phyloP scores from a whole-genome alignment of 1,284 basidiomycete species.

The Waitea zeae region DNA sequence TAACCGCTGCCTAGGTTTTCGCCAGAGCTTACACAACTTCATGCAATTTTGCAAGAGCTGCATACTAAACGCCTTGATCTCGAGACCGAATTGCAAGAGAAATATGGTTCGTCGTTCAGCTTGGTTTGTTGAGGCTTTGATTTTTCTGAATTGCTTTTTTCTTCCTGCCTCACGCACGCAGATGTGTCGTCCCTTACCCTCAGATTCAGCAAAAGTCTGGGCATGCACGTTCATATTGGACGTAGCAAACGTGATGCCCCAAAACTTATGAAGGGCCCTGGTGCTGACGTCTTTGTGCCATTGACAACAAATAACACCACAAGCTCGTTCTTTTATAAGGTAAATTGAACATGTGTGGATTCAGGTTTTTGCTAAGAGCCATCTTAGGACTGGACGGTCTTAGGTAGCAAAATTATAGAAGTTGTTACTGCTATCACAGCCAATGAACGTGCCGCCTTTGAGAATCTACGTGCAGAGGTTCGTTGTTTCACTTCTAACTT shows the following conservation, averaged over 20 bases:
- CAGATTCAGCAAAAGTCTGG: slow-evolving; percentile 45
- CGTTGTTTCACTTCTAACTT: slow-evolving; percentile 6
- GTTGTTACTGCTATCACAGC: slow-evolving; percentile 31
- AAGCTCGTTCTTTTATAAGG: too few species aligned
- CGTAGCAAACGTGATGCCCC: slow-evolving; percentile 40
- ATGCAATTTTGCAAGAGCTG: slow-evolving; percentile 29
- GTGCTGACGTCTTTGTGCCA: too few species aligned
- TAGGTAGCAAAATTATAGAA: slow-evolving; percentile 49
- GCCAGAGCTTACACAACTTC: slow-evolving; percentile 31
- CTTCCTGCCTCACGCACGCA: slow-evolving; percentile 12
- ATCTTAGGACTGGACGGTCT: slow-evolving; percentile 70
- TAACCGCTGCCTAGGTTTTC: slow-evolving; percentile 41
- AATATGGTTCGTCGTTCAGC: slow-evolving; percentile 28
- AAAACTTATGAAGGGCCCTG: too few species aligned
- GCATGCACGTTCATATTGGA: slow-evolving; percentile 58
- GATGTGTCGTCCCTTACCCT: slow-evolving; percentile 57
- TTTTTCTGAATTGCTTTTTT: slow-evolving; percentile 4
- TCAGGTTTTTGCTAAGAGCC: too few species aligned
- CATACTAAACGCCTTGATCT: slow-evolving; percentile 29
- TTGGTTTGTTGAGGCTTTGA: not conserved
- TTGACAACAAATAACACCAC: too few species aligned
- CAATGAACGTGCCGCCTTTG: slow-evolving; percentile 60
- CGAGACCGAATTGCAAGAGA: slow-evolving; percentile 32
- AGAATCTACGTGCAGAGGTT: slow-evolving; percentile 49
- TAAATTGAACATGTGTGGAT: too few species aligned